Conservation (phyloP, 1,284 basidiomycete species). For the Ceratobasidium sp. region DNA sequence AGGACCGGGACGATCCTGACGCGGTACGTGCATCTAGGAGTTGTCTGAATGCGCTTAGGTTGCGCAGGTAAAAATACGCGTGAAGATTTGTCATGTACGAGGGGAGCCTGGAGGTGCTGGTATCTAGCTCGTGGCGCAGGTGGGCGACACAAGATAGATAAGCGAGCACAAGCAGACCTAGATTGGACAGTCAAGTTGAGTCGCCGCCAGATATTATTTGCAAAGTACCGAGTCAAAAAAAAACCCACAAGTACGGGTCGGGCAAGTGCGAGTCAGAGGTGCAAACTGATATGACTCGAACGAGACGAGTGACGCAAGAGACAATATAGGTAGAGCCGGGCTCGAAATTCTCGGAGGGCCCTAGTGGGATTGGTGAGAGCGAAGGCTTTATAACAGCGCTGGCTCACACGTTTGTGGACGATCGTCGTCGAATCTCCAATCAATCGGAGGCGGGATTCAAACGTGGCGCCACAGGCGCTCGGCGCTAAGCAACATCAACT, state of each 20-base stretch:
- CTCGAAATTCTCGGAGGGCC: not conserved
- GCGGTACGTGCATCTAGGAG: constrained; percentile 71
- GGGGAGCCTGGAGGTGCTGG: constrained; percentile 31
- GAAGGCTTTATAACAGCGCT: constrained; percentile 2
- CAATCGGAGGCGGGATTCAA: not conserved
- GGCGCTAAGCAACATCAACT: not conserved
- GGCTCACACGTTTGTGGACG: constrained; percentile 9
- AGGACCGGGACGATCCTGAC: constrained; percentile 55
- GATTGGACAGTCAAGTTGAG: not conserved
- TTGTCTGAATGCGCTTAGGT: constrained; percentile 86
- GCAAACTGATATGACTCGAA: too few species aligned
- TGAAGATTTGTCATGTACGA: constrained; percentile 71
- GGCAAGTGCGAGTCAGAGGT: not conserved
- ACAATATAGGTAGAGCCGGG: constrained; percentile 25
- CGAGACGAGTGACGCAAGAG: not conserved
- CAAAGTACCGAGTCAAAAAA: not conserved
- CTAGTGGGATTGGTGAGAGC: not conserved
- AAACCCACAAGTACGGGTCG: not conserved
- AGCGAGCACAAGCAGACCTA: constrained; percentile 29
- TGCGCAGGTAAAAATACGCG: constrained; percentile 80
- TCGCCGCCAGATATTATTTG: too few species aligned
- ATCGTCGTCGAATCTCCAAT: constrained; percentile 34
- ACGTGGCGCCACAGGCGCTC: constrained; percentile 22
- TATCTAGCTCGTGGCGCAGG: constrained; percentile 38
- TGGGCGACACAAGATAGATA: constrained; percentile 43